Evolutionary conservation across 164 flowering plant genomes (phyloP), one percentile per base, ranked within the genome.

Genomic region (Brasenia schreberi): DNA sequence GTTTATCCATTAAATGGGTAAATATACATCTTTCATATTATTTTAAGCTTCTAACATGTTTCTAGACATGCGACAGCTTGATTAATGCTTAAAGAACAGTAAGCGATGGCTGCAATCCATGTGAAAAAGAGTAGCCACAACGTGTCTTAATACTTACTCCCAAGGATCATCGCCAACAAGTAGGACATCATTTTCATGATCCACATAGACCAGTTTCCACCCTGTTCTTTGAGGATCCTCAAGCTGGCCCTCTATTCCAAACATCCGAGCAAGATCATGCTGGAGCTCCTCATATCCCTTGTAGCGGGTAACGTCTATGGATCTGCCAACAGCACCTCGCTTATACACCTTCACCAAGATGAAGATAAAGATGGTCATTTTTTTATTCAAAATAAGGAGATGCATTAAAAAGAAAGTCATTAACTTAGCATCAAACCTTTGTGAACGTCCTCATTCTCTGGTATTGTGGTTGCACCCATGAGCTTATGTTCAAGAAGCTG

Each of bases 121-220:
- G 39, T 33, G 39, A 33, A 33, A 33, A 33, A 33, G 39, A 33
- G 39, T 33, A 33, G 39, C 39, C 39, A 33, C 39, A 49, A 6
- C 2, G 56, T 9, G 16, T 49, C 56, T 7, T 43, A 42, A 70
- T 62, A 81, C 97, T 81, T 91, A 94, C 99, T 91, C 96, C 99
- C 99, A 94, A 58, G 99, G 99, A 69, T 94, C 99, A 74, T 94
- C 99, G 11, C 99, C 99, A 4, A 94, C 93, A 18, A 94, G 88
- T 67, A 94, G 75, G 68, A 91, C 92, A 71, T 94, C 99, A 66
- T 69, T 83, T 75, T 94, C 99, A 68, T 87, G 97, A 74, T 94
- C 99, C 67, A 86, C 90, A 64, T 89, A 94, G 19, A 94, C 99
- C 61, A 94, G 90, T 74, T 94, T 87, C 97, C 99, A 94, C 49